phyloP scores from a whole-genome alignment of 2,329 filamentous ascomycete species.

The Plectosphaerella plurivora region DNA sequence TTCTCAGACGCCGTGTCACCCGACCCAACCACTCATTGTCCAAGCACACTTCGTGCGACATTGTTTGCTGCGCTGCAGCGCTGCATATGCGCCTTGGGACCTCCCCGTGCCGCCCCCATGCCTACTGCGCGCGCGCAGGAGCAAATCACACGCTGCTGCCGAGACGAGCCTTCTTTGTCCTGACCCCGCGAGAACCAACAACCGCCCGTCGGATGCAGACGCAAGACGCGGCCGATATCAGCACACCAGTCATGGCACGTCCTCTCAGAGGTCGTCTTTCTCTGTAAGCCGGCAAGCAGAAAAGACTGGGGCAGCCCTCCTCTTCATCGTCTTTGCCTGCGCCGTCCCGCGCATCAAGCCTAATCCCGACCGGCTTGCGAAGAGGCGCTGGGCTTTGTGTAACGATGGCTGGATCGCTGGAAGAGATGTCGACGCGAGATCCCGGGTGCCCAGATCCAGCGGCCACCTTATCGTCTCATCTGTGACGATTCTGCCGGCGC shows the following conservation, averaged over 20 bases:
- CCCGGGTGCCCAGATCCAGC: conserved; percentile 1
- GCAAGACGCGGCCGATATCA: no score
- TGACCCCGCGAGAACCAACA: not conserved
- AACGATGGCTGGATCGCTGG: not conserved
- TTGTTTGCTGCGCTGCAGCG: not conserved
- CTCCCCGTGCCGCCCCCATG: no score
- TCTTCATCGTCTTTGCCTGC: not conserved
- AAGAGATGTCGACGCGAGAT: not conserved
- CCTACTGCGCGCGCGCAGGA: no score
- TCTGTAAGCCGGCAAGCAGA: no score
- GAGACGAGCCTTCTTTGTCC: no score
- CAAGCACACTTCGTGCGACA: not conserved
- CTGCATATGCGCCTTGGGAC: not conserved
- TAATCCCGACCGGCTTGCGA: not conserved
- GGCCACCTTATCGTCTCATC: no score
- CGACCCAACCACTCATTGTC: not conserved
- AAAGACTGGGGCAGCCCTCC: no score
- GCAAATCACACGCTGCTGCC: no score
- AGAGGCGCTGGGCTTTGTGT: not conserved
- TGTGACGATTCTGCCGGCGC: not conserved
- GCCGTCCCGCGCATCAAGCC: not conserved
- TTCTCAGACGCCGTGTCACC: not conserved
- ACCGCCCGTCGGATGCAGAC: no score
- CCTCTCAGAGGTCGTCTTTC: no score
- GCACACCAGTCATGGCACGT: no score